These are phyloP conservation scores for Nannochloropsis oceanica DNA, from an alignment of 108 stramenopile genomes.

Conservation along the genomic window DNA sequence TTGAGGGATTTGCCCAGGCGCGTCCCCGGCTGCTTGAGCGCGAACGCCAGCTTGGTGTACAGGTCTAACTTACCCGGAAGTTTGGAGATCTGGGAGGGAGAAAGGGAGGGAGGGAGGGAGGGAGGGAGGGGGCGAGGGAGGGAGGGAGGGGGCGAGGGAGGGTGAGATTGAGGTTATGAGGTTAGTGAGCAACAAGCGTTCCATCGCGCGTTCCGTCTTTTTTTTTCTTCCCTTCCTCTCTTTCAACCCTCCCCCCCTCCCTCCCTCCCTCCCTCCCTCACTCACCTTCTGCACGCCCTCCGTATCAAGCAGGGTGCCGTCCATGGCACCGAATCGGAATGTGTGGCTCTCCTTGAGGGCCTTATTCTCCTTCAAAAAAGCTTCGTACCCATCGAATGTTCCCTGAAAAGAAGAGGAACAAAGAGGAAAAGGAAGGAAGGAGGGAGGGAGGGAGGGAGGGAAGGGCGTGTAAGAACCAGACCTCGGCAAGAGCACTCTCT, in stretches of 20 bases:
- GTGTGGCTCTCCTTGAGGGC: background rate
- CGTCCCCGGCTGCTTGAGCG: background rate
- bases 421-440: too few species aligned
- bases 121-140: background rate
- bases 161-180: background rate
- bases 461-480: too few species aligned
- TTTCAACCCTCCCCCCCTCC: background rate
- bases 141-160: background rate
- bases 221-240: background rate
- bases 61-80: background rate
- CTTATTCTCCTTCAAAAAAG: background rate
- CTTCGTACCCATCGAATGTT: background rate
- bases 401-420: background rate
- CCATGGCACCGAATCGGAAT: background rate
- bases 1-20: background rate
- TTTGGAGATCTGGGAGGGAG: background rate
- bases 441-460: too few species aligned
- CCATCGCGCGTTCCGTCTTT: background rate
- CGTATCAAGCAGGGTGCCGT: background rate
- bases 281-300: background rate
- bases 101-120: background rate
- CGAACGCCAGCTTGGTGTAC: background rate
- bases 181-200: background rate
- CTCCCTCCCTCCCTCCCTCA: background rate
- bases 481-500: too few species aligned